phyloP scores from a whole-genome alignment of 148 eudicot species.

The Drosera capensis region DNA sequence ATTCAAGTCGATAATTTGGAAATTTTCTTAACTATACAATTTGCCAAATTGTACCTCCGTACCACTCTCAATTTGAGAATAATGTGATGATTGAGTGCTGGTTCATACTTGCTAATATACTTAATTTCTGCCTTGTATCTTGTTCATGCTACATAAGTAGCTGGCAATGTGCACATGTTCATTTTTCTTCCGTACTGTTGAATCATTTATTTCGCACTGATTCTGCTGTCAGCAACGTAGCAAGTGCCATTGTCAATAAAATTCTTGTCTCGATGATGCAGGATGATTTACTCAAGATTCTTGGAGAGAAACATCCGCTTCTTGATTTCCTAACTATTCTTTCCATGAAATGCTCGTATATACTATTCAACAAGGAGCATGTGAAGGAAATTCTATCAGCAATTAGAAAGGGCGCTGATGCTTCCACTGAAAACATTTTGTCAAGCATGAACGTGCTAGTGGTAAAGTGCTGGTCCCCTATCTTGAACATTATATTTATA shows the following conservation, averaged over 20 bases:
- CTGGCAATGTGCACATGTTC: too few relatives aligned
- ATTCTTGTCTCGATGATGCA: constrained; percentile 13
- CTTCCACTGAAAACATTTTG: constrained; percentile 29
- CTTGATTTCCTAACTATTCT: constrained; percentile 69
- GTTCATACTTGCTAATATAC: too few relatives aligned
- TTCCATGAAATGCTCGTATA: constrained; percentile 73
- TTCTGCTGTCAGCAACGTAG: too few relatives aligned
- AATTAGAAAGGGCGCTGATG: constrained; percentile 47
- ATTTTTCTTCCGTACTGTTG: too few relatives aligned
- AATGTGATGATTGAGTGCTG: too few relatives aligned
- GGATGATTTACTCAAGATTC: constrained; percentile 74
- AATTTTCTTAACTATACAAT: too few relatives aligned
- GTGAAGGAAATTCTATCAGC: constrained; percentile 64
- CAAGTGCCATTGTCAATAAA: neutral
- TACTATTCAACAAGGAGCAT: constrained; percentile 85
- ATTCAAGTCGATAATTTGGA: too few relatives aligned
- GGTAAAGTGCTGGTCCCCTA: constrained; percentile 33
- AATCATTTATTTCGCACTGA: neutral
- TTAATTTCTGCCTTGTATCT: too few relatives aligned
- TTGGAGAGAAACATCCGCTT: constrained; percentile 65
- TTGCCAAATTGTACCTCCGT: too few relatives aligned
- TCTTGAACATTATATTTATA: too few relatives aligned
- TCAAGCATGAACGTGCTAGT: constrained; percentile 89
- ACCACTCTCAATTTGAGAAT: too few relatives aligned
- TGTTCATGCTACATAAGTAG: too few relatives aligned